Base-by-base conservation (phyloP, 1,139 yeast species). In the Pichia sp. region DNA sequence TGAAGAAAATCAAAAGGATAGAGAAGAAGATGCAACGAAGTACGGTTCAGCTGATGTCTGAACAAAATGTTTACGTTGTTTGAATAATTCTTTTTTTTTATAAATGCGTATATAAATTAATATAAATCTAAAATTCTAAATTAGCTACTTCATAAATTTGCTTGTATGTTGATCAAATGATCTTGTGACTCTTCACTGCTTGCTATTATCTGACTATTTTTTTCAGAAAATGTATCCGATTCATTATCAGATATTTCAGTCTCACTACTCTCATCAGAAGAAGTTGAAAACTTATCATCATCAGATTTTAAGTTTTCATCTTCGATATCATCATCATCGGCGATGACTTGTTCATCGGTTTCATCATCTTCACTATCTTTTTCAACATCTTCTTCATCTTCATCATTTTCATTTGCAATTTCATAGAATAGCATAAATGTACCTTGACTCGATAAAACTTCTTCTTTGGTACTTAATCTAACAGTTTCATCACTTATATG, bases 341-440 rank as follows among this genome's bases (percentile, higher is more conserved):
- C n/a, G n/a, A n/a, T n/a, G n/a, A n/a, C n/a, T n/a, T n/a, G n/a
- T 37, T 49, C 54, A 11, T 22, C 27, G 24, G 8, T 18, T 13
- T 29, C 34, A 29, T n/a, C 11, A n/a, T 29, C 34, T n/a, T 27
- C 30, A 13, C n/a, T 27, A 24, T 57, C 61, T 25, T 56, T 57
- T 36, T 56, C 59, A 13, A 62, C 67, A 40, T 63, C 60, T 9
- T 63, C 68, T 46, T 62, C 67, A 38, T 68, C 71, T 29, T 66
- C 67, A 40, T 74, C 52, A 16, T 44, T 43, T 13, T 16, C 16
- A 11, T 48, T 51, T 29, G 24, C 20, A 35, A 73, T 71, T 63
- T 90, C 97, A 62, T 89, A 90, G 61, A 90, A 90, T 55, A 90
- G 65, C 96, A 90, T 87, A 59, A 89, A 90, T 0, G 94, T 89